Evolutionary conservation across 192 early-diverging fungal species (phyloP).

Genomic region (Umbelopsis ramanniana): DNA sequence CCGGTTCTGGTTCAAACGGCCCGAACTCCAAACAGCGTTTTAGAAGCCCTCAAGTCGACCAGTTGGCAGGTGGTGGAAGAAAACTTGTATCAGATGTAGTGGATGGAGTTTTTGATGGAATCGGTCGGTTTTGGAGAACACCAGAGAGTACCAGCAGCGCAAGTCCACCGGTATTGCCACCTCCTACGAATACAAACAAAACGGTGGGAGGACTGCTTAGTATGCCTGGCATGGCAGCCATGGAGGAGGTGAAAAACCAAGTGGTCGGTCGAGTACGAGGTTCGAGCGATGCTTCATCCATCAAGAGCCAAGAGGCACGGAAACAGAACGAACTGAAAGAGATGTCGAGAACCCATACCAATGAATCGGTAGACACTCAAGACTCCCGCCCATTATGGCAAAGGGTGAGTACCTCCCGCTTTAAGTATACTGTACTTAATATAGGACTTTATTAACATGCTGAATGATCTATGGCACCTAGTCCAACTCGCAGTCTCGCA

Average conservation of each 20-base stretch:
- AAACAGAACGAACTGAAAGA: slow-evolving; percentile 16
- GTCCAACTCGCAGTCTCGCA: slow-evolving; percentile 12
- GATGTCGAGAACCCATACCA: slow-evolving; percentile 15
- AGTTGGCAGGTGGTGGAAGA: slow-evolving; percentile 33
- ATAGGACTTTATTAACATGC: background rate
- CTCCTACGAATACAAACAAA: background rate
- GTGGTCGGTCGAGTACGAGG: slow-evolving; percentile 23
- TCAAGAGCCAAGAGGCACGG: slow-evolving; percentile 8
- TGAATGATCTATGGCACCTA: no score
- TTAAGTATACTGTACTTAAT: background rate
- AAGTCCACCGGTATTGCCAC: background rate
- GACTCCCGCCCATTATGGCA: slow-evolving; percentile 3
- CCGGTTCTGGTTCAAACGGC: background rate
- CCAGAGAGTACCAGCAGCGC: slow-evolving; percentile 1
- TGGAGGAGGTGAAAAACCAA: slow-evolving; percentile 27
- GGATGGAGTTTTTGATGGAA: slow-evolving; percentile 52
- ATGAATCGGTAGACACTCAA: background rate
- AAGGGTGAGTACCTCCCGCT: background rate
- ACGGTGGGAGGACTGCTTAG: slow-evolving; percentile 4
- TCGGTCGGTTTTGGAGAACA: slow-evolving; percentile 44
- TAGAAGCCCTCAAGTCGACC: slow-evolving; percentile 13
- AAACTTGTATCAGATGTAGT: slow-evolving; percentile 54
- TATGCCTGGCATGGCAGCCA: slow-evolving; percentile 21
- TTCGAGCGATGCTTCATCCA: slow-evolving; percentile 9
- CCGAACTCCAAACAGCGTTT: background rate